phyloP scores from a whole-genome alignment of 257 asterid genomes.

The Nicotiana paniculata region DNA sequence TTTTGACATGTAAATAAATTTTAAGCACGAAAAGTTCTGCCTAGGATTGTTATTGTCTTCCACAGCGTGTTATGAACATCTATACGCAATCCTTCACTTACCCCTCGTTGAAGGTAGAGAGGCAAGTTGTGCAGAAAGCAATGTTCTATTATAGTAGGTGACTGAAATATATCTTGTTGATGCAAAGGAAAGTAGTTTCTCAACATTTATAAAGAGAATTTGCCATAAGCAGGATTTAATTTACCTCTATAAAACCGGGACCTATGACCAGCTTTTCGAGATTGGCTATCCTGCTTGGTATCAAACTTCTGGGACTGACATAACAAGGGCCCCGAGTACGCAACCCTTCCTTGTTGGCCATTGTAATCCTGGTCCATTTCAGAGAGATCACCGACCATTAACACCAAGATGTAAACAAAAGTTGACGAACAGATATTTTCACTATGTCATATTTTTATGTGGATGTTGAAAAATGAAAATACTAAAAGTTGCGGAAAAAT shows the following conservation, averaged over 20 bases:
- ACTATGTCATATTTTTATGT: background rate
- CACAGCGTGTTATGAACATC: too few species aligned
- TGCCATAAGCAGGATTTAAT: background rate
- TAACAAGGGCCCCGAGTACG: slow-evolving; percentile 50
- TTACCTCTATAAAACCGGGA: slow-evolving; percentile 69
- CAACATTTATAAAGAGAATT: too few species aligned
- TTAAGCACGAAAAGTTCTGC: too few species aligned
- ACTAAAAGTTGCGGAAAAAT: too few species aligned
- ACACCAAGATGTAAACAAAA: background rate
- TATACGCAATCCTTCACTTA: too few species aligned
- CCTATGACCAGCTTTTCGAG: slow-evolving; percentile 35
- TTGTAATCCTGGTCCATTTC: slow-evolving; percentile 31
- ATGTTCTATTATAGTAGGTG: background rate
- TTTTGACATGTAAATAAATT: too few species aligned
- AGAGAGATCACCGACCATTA: background rate
- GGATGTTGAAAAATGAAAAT: too few species aligned
- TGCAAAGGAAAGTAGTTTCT: background rate
- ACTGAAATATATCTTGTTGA: background rate
- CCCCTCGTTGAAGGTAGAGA: too few species aligned
- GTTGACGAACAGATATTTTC: background rate
- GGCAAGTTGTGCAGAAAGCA: background rate
- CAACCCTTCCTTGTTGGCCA: slow-evolving; percentile 33
- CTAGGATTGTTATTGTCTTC: too few species aligned
- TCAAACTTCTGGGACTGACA: slow-evolving; percentile 28
- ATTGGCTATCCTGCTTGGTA: slow-evolving; percentile 24